Conservation (phyloP, 139 green algal species). For the Picochlorum sp. region DNA sequence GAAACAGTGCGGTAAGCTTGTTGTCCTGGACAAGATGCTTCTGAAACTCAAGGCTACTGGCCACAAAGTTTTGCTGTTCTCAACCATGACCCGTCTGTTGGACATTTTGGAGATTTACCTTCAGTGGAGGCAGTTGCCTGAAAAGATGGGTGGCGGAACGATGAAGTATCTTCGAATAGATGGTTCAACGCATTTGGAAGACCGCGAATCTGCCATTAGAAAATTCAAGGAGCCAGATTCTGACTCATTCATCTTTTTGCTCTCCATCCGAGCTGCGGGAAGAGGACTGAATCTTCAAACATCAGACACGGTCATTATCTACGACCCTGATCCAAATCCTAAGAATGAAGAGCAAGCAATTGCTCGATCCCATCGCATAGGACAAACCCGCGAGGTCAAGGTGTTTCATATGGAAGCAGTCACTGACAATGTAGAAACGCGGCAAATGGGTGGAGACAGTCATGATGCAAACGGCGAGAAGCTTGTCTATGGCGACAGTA, state of each 20-base stretch:
- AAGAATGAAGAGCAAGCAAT: conserved; percentile 99
- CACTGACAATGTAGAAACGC: conserved; percentile 33
- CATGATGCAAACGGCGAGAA: too few relatives aligned
- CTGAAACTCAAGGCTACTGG: conserved; percentile 68
- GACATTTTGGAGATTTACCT: conserved; percentile 72
- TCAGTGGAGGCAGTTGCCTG: conserved; percentile 19
- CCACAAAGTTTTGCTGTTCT: conserved; percentile 78
- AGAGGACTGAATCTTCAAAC: conserved; percentile 92
- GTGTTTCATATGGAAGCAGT: conserved; percentile 89
- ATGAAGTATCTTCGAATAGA: conserved; percentile 81
- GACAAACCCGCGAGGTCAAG: conserved; percentile 85
- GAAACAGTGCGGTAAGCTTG: conserved; percentile 83
- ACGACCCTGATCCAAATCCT: conserved; percentile 96
- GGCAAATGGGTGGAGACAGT: not conserved
- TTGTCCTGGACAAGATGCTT: conserved; percentile 80
- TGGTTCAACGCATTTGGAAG: conserved; percentile 60
- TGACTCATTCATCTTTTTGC: conserved; percentile 73
- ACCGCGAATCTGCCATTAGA: conserved; percentile 77
- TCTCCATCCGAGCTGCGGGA: conserved; percentile 87
- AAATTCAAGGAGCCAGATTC: conserved; percentile 78
- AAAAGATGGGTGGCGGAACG: conserved; percentile 5
- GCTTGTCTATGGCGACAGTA: conserved; percentile 67
- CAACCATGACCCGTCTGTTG: conserved; percentile 74
- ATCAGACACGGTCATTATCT: conserved; percentile 95
- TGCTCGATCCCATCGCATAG: conserved; percentile 87